A percentile compares a stretch with the other conserved stretches of the same genome.
Conservation (phyloP, 2,329 filamentous ascomycete species). For the Exophiala sp. region DNA sequence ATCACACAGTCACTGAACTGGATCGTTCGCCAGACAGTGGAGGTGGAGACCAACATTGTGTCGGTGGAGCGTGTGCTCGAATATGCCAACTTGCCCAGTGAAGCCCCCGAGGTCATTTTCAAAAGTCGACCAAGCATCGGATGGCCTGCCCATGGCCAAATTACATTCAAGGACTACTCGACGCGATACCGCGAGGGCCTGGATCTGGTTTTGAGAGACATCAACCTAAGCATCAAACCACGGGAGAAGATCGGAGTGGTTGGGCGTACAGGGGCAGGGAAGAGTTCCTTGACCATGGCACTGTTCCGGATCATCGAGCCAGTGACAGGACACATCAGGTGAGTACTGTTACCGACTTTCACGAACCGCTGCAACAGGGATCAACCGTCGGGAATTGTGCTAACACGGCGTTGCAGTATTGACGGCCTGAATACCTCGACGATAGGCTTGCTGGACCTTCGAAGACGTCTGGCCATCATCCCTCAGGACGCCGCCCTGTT, state of each 20-base stretch:
- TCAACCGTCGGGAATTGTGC: no score
- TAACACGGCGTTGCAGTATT: constrained; percentile 58
- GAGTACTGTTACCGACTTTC: constrained; percentile 21
- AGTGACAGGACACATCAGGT: constrained; percentile 65
- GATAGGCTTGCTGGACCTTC: constrained; percentile 83
- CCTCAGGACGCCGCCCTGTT: constrained; percentile 96
- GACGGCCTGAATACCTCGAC: constrained; percentile 82
- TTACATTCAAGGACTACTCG: constrained; percentile 90
- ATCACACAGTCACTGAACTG: constrained; percentile 97
- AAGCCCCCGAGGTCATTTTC: constrained; percentile 89
- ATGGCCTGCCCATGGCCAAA: constrained; percentile 84
- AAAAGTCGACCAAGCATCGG: constrained; percentile 78
- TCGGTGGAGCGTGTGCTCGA: constrained; percentile 96
- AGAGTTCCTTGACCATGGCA: constrained; percentile 86
- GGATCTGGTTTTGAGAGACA: constrained; percentile 86
- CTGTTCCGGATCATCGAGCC: constrained; percentile 96
- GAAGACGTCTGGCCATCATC: constrained; percentile 87
- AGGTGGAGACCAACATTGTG: constrained; percentile 99
- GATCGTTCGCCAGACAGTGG: constrained; percentile 97
- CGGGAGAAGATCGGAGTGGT: constrained; percentile 98
- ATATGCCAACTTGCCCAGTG: constrained; percentile 83
- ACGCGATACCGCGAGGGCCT: constrained; percentile 85
- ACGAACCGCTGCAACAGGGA: background rate
- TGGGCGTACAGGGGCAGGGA: constrained; percentile 90
- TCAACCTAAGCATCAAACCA: constrained; percentile 86